Evolutionary conservation across 2,329 filamentous ascomycete species (phyloP).

Genomic region (Paraconiothyrium sp.): DNA sequence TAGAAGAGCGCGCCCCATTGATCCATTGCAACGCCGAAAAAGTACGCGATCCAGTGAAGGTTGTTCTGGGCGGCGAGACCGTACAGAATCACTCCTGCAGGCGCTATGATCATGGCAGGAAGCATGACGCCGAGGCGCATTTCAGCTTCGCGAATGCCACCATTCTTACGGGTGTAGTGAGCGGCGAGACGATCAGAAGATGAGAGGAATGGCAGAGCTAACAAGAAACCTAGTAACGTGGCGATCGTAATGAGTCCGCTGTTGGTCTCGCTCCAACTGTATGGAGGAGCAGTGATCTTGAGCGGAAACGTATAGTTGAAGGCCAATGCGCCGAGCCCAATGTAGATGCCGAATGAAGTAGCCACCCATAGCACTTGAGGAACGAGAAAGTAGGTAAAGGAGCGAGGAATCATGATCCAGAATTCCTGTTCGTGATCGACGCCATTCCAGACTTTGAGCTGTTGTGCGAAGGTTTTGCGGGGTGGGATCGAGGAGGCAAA

Average conservation of each 20-base stretch:
- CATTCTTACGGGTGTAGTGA: conserved; percentile 59
- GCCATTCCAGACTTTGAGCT: conserved; percentile 45
- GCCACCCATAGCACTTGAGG: conserved; percentile 51
- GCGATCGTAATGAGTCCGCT: conserved; percentile 45
- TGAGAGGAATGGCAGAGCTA: conserved; percentile 45
- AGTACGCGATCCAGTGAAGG: conserved; percentile 51
- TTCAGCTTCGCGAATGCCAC: conserved; percentile 64
- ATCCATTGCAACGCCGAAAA: conserved; percentile 48
- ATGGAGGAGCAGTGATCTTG: conserved; percentile 45
- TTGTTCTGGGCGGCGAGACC: conserved; percentile 44
- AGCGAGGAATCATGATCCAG: conserved; percentile 47
- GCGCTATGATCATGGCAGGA: conserved; percentile 47
- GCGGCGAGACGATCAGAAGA: conserved; percentile 62
- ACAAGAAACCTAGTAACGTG: conserved; percentile 46
- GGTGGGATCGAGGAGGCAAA: conserved; percentile 33
- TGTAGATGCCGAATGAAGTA: conserved; percentile 50
- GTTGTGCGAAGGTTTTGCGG: conserved; percentile 38
- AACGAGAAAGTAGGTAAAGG: conserved; percentile 50
- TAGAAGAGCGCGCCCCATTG: conserved; percentile 48
- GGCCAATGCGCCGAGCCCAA: conserved; percentile 49
- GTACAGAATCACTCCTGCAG: conserved; percentile 48
- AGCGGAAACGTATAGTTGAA: conserved; percentile 53
- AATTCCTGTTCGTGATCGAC: conserved; percentile 46
- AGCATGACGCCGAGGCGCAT: conserved; percentile 59
- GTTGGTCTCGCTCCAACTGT: conserved; percentile 43